Base-by-base conservation (phyloP, 805 yeast species). In the Geotrichum ghanense region DNA sequence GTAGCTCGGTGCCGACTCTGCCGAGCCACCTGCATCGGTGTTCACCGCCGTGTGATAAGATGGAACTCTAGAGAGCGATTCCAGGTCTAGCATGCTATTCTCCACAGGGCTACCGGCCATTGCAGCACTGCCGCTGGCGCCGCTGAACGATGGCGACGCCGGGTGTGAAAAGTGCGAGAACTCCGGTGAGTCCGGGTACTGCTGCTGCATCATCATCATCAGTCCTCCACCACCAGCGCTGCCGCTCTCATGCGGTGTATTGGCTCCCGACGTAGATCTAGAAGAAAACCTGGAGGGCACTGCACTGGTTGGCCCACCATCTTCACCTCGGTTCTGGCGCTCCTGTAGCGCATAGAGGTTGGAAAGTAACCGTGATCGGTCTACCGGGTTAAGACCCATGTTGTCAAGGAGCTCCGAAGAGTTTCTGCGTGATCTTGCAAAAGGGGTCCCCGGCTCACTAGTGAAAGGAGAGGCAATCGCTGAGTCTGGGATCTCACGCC, bases 21-120 rank as follows among this genome's bases (percentile, higher is more conserved):
- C 14, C 10, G 10, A 14, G 24, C 14, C 42, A 5, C 64, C 66
- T 5, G 51, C 51, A 42, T 72, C 79, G 2, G 75, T 63, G 55
- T 74, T 75, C 61, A 88, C 64, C 0, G 97, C 97, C 25, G 83
- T 80, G 5, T 73, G 74, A 63, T 90, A 90, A 0, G 95, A 79
- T 0, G 97, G 97, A 4, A 90, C 95, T 43, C 77, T 68, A 19
- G 83, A 78, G 52, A 86, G 53, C 2, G 69, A 62, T 3, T 61
- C 60, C 2, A 70, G 50, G 48, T 74, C 73, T 41, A 46, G 55
- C 6, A 6, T 14, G 6, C 17, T 20, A 9, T n/a, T 22, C 17
- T 21, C 25, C 17, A 22, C 25, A 12, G 42, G 25, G 21, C 42
- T 22, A n/a, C 14, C 17, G 12, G 12, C 14, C 34, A n/a, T 12